phyloP scores from a whole-genome alignment of 129 eudicot genomes.

The Smallanthus sonchifolius region DNA sequence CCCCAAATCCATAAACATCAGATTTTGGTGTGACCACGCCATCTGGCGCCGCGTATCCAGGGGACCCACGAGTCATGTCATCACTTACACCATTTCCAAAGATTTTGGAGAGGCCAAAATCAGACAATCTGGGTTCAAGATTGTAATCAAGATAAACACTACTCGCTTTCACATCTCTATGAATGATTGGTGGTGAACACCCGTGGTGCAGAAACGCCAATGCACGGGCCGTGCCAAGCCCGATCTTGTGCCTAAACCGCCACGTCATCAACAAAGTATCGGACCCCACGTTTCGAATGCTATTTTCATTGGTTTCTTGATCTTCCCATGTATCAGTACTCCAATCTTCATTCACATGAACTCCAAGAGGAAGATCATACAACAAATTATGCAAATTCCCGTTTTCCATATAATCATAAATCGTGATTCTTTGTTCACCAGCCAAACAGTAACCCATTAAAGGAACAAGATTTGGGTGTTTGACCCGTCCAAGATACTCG shows the following conservation, averaged over 20 bases:
- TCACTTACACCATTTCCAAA: slow-evolving; percentile 50
- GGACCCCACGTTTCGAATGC: slow-evolving; percentile 49
- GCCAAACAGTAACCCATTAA: slow-evolving; percentile 84
- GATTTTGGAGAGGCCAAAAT: slow-evolving; percentile 72
- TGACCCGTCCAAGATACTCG: slow-evolving; percentile 66
- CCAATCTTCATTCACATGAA: slow-evolving; percentile 72
- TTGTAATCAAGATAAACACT: slow-evolving; percentile 70
- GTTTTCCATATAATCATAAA: slow-evolving; percentile 79
- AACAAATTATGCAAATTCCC: slow-evolving; percentile 74
- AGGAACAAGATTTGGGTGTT: slow-evolving; percentile 78
- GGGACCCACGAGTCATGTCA: slow-evolving; percentile 51
- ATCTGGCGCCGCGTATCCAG: slow-evolving; percentile 61
- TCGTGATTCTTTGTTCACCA: slow-evolving; percentile 71
- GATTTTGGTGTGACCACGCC: slow-evolving; percentile 53
- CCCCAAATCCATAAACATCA: slow-evolving; percentile 83
- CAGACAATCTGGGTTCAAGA: slow-evolving; percentile 78
- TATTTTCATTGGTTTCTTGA: slow-evolving; percentile 30
- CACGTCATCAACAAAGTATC: slow-evolving; percentile 57
- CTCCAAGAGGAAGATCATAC: slow-evolving; percentile 69
- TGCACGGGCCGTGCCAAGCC: slow-evolving; percentile 76
- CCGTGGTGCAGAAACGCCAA: slow-evolving; percentile 92
- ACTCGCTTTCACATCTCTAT: slow-evolving; percentile 71
- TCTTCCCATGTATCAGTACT: slow-evolving; percentile 78
- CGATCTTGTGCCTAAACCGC: slow-evolving; percentile 64
- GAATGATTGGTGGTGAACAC: slow-evolving; percentile 77